Base-by-base conservation (phyloP, 352 stramenopile species). In the Phytopythium cucurbitacearum region DNA sequence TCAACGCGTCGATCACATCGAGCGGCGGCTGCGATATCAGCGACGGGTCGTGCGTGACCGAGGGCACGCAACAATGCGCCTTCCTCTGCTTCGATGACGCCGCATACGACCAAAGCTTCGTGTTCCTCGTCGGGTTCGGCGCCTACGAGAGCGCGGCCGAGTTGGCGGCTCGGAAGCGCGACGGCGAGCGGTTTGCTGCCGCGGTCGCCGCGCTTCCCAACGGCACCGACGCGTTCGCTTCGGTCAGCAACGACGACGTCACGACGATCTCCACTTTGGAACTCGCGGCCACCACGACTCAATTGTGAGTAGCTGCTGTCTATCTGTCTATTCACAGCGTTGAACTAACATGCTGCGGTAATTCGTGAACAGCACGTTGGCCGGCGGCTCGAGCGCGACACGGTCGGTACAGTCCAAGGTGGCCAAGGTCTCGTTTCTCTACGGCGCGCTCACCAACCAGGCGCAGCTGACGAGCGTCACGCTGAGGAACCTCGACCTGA, bases 361-460 rank as follows among this genome's bases (percentile, higher is more conserved):
- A 28, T 28, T 28, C 21, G 3, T 2, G 2, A 12, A 44, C 47
- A 53, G 47, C 37, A 53, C 16, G 36, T 37, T 74, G 44, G 53
- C 57, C 13, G 63, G 62, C 41, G 68, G 62, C 0, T 39, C 41
- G 3, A 71, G 57, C 36, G 51, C 34, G 3, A 62, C 51, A 3
- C 41, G 41, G 3, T 75, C 67, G 3, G 56, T 69, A 33, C 69
- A 70, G 54, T 64, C 57, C 45, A 72, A 74, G 49, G 68, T 77
- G 47, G 68, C 53, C 5, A 65, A 59, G 16, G 62, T 77, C 44
- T 45, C 51, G 0, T 71, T 77, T 12, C 52, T 28, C 6, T 40
- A 52, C 34, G 58, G 69, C 45, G 56, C 67, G 7, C 64, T 77
- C 15, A 63, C 62, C 5, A 58, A 36, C 21, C 62, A 69, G n/a